Conservation (phyloP, 2,329 filamentous ascomycete genomes). For the Mariannaea sp. region DNA sequence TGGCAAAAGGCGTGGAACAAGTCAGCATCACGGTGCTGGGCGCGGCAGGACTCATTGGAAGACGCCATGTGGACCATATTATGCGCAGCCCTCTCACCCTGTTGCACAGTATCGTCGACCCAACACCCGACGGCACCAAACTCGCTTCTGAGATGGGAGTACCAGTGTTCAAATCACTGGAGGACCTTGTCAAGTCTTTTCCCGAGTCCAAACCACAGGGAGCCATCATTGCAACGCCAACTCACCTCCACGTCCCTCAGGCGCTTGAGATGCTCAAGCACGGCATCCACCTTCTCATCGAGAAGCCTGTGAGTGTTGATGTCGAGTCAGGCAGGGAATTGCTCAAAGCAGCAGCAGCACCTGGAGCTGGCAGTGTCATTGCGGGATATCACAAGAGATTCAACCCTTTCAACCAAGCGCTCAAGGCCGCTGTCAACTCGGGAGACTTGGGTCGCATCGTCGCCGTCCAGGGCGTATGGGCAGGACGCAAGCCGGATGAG, state of each 20-base stretch:
- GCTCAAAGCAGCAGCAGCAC: background rate
- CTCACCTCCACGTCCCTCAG: background rate
- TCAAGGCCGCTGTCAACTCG: background rate
- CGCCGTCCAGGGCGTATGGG: background rate
- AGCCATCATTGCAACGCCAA: background rate
- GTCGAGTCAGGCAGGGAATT: background rate
- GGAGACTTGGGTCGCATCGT: background rate
- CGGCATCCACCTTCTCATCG: background rate
- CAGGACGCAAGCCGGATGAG: background rate
- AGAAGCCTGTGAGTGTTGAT: background rate
- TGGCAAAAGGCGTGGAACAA: too few relatives aligned
- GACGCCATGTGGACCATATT: background rate
- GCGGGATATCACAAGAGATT: background rate
- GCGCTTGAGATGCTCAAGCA: background rate
- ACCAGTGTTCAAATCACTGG: background rate
- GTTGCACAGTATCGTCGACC: background rate
- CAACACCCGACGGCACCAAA: background rate
- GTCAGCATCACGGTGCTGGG: too few relatives aligned
- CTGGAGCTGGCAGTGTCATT: background rate
- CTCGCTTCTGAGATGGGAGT: background rate
- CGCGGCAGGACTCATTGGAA: too few relatives aligned
- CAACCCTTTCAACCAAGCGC: background rate
- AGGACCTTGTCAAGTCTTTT: background rate
- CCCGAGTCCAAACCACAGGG: background rate
- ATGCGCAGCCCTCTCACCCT: background rate